phyloP scores from a whole-genome alignment of 176 grass and related monocot genomes.

The Juncus effusus region DNA sequence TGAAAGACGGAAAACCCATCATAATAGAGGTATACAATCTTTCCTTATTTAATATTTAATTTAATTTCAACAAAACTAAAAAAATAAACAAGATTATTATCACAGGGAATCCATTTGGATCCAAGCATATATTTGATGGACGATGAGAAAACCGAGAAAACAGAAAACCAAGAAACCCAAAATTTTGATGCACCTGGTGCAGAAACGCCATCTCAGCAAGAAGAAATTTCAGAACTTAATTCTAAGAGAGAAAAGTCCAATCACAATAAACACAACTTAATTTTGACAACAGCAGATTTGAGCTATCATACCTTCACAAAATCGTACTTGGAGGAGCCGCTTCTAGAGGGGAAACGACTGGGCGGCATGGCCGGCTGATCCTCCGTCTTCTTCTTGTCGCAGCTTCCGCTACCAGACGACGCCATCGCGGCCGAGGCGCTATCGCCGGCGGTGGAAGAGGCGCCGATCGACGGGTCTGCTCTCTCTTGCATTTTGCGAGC shows the following conservation, averaged over 20 bases:
- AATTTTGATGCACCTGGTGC: slow-evolving; percentile 18
- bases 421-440: neutral
- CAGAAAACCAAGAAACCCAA: slow-evolving; percentile 39
- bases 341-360: slow-evolving; percentile 49
- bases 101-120: slow-evolving; percentile 96
- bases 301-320: slow-evolving; percentile 68
- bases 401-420: neutral
- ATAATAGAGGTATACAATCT: slow-evolving; percentile 70
- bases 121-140: slow-evolving; percentile 98
- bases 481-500: slow-evolving; percentile 11
- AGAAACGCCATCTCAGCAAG: slow-evolving; percentile 26
- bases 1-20: slow-evolving; percentile 99
- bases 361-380: slow-evolving; percentile 33
- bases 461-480: neutral
- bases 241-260: slow-evolving; percentile 31
- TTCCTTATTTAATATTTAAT: neutral
- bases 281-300: neutral
- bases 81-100: slow-evolving; percentile 18
- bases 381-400: slow-evolving; percentile 13
- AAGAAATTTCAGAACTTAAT: slow-evolving; percentile 33
- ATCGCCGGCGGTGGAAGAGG: neutral
- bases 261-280: neutral
- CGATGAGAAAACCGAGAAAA: slow-evolving; percentile 55
- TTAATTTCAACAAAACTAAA: neutral
- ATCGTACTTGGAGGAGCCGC: slow-evolving; percentile 95